phyloP scores from a whole-genome alignment of 2,329 filamentous ascomycete species.

The Waltergamsia citrina region DNA sequence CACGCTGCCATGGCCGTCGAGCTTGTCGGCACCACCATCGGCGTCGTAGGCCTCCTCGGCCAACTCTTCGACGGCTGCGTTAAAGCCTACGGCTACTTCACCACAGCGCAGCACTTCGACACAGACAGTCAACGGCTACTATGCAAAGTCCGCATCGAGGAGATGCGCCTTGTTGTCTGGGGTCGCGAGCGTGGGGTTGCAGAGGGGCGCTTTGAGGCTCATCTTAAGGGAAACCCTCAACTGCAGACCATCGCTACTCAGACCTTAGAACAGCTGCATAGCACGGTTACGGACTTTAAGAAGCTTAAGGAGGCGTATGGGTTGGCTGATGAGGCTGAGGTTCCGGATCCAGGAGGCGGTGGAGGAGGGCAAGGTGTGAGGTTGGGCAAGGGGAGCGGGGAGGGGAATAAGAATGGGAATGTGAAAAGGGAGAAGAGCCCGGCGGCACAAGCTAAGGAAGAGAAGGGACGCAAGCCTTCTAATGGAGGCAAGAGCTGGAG shows the following conservation, averaged over 20 bases:
- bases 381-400: conserved; percentile 9
- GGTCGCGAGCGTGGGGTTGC: conserved; percentile 37
- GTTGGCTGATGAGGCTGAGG: conserved; percentile 24
- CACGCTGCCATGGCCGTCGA: conserved; percentile 22
- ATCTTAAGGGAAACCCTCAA: conserved; percentile 25
- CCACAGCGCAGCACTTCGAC: conserved; percentile 29
- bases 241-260: conserved; percentile 27
- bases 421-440: conserved; percentile 6
- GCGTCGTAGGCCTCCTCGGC: conserved; percentile 32
- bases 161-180: conserved; percentile 37
- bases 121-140: conserved; percentile 30
- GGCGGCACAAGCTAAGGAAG: too few relatives aligned
- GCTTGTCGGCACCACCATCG: conserved; percentile 29
- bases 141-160: conserved; percentile 39
- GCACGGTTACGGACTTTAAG: conserved; percentile 32
- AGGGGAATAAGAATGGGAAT: conserved; percentile 10
- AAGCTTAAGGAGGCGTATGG: conserved; percentile 32
- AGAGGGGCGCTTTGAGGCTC: conserved; percentile 32
- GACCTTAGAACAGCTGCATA: conserved; percentile 31
- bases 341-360: conserved; percentile 9
- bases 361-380: conserved; percentile 7
- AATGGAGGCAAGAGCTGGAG: conserved; percentile 18
- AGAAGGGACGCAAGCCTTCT: background rate
- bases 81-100: conserved; percentile 34
- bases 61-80: conserved; percentile 37